Conservation (phyloP, 208 protist genomes). For the Histomonas meleagridis region DNA sequence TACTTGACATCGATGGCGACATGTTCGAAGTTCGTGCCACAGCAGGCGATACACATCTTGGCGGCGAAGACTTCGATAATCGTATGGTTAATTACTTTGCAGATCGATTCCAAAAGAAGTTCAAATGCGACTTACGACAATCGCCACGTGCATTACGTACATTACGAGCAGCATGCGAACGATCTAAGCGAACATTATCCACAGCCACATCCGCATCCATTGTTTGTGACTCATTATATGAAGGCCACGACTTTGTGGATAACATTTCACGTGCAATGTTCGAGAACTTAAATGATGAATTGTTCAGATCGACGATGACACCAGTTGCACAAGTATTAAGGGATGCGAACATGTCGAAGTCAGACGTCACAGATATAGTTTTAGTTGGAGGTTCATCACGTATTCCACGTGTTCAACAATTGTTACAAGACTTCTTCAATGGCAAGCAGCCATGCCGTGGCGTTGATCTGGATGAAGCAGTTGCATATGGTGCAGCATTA, state of each 20-base stretch:
- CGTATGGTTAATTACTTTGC: constrained; percentile 85
- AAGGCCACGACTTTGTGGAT: constrained; percentile 82
- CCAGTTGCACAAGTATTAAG: constrained; percentile 78
- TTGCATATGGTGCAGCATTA: constrained; percentile 71
- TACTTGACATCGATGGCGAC: constrained; percentile 86
- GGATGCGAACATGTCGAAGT: constrained; percentile 73
- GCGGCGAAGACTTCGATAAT: constrained; percentile 84
- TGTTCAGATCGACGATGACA: constrained; percentile 79
- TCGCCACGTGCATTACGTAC: constrained; percentile 57
- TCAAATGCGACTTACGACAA: constrained; percentile 60
- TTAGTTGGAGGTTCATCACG: constrained; percentile 73
- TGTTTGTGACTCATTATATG: constrained; percentile 80
- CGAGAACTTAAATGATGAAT: constrained; percentile 87
- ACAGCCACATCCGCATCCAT: constrained; percentile 62
- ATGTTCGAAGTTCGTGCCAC: constrained; percentile 81
- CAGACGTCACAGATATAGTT: constrained; percentile 70
- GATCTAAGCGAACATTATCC: constrained; percentile 73
- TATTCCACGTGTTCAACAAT: constrained; percentile 86
- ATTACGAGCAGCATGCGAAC: constrained; percentile 62
- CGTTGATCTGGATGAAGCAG: constrained; percentile 67
- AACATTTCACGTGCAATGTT: constrained; percentile 82
- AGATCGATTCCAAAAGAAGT: constrained; percentile 78
- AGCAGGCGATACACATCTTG: constrained; percentile 94
- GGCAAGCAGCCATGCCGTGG: constrained; percentile 64
- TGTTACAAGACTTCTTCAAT: constrained; percentile 87